Conservation (phyloP, 768 basidiomycete species). For the Serendipita indica region DNA sequence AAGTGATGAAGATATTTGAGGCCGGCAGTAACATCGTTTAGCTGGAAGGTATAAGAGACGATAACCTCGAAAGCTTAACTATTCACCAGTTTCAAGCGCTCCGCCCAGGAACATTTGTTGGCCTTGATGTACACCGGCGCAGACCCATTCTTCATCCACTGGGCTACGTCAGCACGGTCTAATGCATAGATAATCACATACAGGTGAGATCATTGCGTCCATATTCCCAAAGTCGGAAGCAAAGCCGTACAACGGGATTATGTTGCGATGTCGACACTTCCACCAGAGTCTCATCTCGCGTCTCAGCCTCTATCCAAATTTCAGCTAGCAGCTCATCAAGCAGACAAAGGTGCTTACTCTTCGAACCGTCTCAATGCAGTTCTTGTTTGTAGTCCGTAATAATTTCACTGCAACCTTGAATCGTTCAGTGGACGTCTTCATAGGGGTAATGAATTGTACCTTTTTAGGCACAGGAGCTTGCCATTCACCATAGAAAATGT, state of each 20-base stretch:
- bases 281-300: conserved; percentile 3
- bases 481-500: conserved; percentile 10
- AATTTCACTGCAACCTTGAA: conserved; percentile 1
- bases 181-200: neutral
- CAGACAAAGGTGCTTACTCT: neutral
- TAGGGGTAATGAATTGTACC: neutral
- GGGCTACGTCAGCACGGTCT: neutral
- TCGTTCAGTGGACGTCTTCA: neutral
- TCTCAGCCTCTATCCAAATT: neutral
- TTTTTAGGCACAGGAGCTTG: neutral
- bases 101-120: conserved; percentile 2
- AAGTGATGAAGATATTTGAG: conserved; percentile 10
- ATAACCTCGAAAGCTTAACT: neutral
- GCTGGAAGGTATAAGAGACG: neutral
- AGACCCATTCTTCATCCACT: conserved; percentile 6
- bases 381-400: neutral
- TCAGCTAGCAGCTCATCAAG: neutral
- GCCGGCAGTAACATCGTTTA: neutral
- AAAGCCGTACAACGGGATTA: conserved; percentile 1
- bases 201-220: conserved; percentile 5
- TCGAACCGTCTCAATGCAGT: neutral
- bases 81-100: neutral
- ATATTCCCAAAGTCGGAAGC: neutral
- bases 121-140: neutral
- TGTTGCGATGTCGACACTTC: conserved; percentile 5